Evolutionary conservation across 83 land plant genomes (phyloP).

Genomic region (Thuja plicata): DNA sequence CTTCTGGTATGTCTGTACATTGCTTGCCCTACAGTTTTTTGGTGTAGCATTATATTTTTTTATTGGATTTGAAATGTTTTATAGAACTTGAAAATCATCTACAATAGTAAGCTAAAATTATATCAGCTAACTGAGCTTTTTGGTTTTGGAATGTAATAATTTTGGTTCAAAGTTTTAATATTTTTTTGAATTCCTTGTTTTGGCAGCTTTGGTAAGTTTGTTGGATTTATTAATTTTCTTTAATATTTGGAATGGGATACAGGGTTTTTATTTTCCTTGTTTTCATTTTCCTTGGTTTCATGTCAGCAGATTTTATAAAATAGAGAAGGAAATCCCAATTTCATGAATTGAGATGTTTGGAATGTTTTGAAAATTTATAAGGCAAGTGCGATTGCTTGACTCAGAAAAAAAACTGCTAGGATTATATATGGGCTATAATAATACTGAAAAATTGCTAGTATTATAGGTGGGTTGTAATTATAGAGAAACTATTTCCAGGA

Average conservation of each 20-base stretch:
- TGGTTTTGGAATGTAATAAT: not conserved
- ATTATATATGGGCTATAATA: too few relatives aligned
- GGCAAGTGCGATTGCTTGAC: too few relatives aligned
- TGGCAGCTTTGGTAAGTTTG: not conserved
- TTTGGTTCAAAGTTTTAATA: not conserved
- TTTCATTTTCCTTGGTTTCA: too few relatives aligned
- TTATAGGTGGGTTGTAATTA: too few relatives aligned
- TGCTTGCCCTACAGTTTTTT: not conserved
- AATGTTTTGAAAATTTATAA: too few relatives aligned
- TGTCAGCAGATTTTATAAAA: too few relatives aligned
- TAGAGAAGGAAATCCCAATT: too few relatives aligned
- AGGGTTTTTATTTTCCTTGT: not conserved
- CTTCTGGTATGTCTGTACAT: conserved; percentile 48
- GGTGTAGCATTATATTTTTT: not conserved
- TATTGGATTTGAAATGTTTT: not conserved
- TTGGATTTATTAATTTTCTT: not conserved
- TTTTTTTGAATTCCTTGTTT: not conserved
- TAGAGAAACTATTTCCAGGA: too few relatives aligned
- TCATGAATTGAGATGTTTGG: too few relatives aligned
- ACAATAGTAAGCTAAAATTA: too few relatives aligned
- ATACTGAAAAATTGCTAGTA: too few relatives aligned
- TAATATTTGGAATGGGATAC: not conserved
- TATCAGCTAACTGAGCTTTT: not conserved
- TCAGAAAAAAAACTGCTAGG: too few relatives aligned
- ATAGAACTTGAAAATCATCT: not conserved